phyloP scores from a whole-genome alignment of 2,329 filamentous ascomycete species.

The Alternaria arborescens region DNA sequence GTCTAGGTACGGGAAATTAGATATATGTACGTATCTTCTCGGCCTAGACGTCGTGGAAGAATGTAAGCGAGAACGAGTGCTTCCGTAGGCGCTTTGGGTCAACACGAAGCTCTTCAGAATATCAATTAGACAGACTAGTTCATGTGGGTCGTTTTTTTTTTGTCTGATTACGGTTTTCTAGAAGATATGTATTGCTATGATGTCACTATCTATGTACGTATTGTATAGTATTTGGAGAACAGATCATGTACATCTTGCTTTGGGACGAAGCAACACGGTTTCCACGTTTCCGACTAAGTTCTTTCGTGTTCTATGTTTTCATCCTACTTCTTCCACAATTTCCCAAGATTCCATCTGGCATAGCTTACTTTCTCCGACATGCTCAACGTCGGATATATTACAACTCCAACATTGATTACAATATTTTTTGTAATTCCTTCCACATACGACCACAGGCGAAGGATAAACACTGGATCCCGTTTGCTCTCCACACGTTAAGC shows the following conservation, averaged over 20 bases:
- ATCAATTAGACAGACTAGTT: background rate
- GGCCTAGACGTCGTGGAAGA: background rate
- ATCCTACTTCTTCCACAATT: background rate
- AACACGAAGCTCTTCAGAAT: background rate
- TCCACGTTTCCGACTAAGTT: background rate
- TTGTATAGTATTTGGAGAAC: no score
- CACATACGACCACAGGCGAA: constrained; percentile 17
- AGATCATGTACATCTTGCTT: background rate
- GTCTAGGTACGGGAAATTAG: background rate
- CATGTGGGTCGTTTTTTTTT: background rate
- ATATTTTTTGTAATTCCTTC: background rate
- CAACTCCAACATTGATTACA: background rate
- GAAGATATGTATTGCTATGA: background rate
- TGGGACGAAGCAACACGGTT: background rate
- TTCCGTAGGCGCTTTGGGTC: no score
- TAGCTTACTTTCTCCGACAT: background rate
- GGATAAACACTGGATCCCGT: constrained; percentile 13
- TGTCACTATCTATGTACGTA: background rate
- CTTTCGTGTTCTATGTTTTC: background rate
- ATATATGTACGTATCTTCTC: background rate
- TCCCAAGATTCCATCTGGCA: background rate
- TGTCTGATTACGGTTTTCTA: background rate
- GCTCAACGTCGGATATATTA: background rate
- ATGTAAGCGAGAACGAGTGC: background rate
- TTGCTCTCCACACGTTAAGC: constrained; percentile 17